Conservation (phyloP, 768 basidiomycete species). For the Mycena capillaripes region DNA sequence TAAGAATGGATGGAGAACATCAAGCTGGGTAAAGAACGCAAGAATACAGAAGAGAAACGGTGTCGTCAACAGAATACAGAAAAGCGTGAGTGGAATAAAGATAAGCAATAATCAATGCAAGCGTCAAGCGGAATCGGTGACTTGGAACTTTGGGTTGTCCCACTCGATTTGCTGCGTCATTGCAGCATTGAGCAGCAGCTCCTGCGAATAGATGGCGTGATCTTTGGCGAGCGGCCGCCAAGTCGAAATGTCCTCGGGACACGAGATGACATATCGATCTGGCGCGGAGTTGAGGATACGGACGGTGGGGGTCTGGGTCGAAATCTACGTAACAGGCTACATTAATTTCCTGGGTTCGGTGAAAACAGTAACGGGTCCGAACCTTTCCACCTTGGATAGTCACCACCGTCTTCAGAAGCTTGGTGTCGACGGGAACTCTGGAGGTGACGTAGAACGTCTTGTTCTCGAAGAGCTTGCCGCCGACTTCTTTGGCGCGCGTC, state of each 20-base stretch:
- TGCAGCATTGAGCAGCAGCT: constrained; percentile 74
- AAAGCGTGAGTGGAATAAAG: constrained; percentile 15
- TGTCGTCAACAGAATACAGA: not conserved
- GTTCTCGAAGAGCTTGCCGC: constrained; percentile 71
- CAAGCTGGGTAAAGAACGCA: no score
- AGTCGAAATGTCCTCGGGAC: constrained; percentile 70
- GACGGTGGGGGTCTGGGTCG: constrained; percentile 64
- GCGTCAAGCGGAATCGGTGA: constrained; percentile 32
- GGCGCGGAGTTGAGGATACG: constrained; percentile 67
- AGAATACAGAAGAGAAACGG: not conserved
- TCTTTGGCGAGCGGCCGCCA: constrained; percentile 75
- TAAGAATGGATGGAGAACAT: no score
- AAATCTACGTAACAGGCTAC: constrained; percentile 48
- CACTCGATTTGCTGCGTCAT: constrained; percentile 78
- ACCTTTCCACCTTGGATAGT: constrained; percentile 81
- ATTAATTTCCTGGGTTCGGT: not conserved
- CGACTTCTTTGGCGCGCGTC: constrained; percentile 63
- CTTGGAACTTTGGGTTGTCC: constrained; percentile 59
- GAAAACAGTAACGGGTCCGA: constrained; percentile 31
- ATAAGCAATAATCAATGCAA: constrained; percentile 3
- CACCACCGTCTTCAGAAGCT: constrained; percentile 79
- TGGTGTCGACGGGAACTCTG: constrained; percentile 69
- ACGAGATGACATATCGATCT: constrained; percentile 75
- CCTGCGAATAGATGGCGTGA: constrained; percentile 74
- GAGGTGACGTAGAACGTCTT: constrained; percentile 84